phyloP scores from a whole-genome alignment of 108 stramenopile species.

The Nitzschia inconspicua region DNA sequence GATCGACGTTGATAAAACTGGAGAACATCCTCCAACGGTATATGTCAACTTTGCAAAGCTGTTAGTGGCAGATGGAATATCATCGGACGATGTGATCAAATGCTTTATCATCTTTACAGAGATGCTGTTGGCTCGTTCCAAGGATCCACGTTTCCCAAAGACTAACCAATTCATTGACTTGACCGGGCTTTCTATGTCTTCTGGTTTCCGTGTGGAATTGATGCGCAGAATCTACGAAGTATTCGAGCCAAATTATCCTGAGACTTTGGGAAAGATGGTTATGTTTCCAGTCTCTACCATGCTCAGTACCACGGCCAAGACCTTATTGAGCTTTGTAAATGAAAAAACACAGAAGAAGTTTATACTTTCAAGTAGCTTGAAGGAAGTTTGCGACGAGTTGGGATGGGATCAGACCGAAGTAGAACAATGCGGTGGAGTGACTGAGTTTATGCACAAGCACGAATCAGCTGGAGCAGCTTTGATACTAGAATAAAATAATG shows the following conservation, averaged over 20 bases:
- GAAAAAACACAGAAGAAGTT: conserved; percentile 80
- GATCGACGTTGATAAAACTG: conserved; percentile 30
- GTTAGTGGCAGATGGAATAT: conserved; percentile 35
- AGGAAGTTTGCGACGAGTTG: conserved; percentile 65
- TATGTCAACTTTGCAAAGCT: conserved; percentile 80
- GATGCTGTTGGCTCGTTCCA: conserved; percentile 48
- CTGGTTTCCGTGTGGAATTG: conserved; percentile 59
- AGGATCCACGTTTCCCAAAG: conserved; percentile 65
- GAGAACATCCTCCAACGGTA: conserved; percentile 51
- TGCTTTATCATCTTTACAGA: conserved; percentile 83
- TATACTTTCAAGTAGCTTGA: conserved; percentile 71
- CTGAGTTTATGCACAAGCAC: conserved; percentile 71
- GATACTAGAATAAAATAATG: conserved; percentile 45
- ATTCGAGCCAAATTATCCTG: conserved; percentile 84
- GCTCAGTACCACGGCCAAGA: conserved; percentile 47
- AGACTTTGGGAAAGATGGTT: conserved; percentile 72
- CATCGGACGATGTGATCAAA: conserved; percentile 60
- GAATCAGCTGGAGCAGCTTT: conserved; percentile 58
- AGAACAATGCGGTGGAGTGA: conserved; percentile 65
- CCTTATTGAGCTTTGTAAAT: conserved; percentile 75
- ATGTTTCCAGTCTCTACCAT: conserved; percentile 75
- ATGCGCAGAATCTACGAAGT: conserved; percentile 66
- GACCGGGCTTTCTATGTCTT: conserved; percentile 59
- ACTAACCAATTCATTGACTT: conserved; percentile 76
- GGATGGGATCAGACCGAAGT: conserved; percentile 76